phyloP scores from a whole-genome alignment of 768 basidiomycete genomes.

The Pulveroboletus sp. region DNA sequence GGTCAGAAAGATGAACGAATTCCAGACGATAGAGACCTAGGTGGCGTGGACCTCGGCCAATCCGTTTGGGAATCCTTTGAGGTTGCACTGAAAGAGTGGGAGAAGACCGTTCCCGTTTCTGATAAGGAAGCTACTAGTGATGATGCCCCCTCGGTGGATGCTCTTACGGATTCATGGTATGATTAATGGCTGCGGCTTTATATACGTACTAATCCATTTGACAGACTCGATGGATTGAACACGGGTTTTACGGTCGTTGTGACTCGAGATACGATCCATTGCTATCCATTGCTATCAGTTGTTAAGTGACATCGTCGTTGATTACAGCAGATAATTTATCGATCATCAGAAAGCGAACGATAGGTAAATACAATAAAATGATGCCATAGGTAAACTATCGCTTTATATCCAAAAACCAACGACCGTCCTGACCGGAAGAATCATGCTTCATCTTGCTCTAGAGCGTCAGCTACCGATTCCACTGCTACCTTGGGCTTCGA shows the following conservation, averaged over 20 bases:
- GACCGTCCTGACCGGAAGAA: not conserved
- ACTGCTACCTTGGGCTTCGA: constrained; percentile 55
- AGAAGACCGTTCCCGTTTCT: constrained; percentile 31
- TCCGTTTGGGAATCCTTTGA: constrained; percentile 78
- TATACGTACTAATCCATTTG: not conserved
- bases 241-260: not conserved
- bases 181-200: not conserved
- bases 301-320: constrained; percentile 1
- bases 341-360: constrained; percentile 5
- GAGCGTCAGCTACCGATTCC: constrained; percentile 28
- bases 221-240: not conserved
- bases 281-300: constrained; percentile 5
- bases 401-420: constrained; percentile 3
- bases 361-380: constrained; percentile 28
- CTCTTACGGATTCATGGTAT: constrained; percentile 15
- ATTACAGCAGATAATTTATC: constrained; percentile 23
- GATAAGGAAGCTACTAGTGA: constrained; percentile 18
- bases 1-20: constrained; percentile 35
- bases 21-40: constrained; percentile 63
- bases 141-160: constrained; percentile 25
- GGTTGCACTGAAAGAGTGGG: constrained; percentile 61
- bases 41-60: constrained; percentile 63
- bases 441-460: constrained; percentile 27
- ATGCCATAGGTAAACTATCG: constrained; percentile 7
- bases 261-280: not conserved